Base-by-base conservation (phyloP, 2,329 filamentous ascomycete genomes). In the Pestalotiopsis sp. region DNA sequence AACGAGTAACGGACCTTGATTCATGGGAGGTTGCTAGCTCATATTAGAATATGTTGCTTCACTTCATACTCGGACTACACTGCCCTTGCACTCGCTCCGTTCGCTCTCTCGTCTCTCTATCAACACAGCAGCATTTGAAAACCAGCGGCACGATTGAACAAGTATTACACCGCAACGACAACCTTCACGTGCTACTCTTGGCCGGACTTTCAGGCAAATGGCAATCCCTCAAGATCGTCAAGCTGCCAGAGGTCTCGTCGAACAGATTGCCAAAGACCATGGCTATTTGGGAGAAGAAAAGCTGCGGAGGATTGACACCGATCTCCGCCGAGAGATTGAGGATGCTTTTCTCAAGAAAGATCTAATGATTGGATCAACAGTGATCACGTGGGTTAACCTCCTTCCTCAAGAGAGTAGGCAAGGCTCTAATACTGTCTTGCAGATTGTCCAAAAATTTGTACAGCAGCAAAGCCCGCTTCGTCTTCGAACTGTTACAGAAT, bases 401-500 rank as follows among this genome's bases (percentile, higher is more conserved):
- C 64, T 55, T 45, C 12, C 13, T 7, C 14, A 7, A 49, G n/a
- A 38, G 3, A 12, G 17, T 57, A 52, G 27, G 4, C 4, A 13
- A n/a, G n/a, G 36, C 25, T 13, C n/a, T 62, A 27, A 59, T 41
- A 14, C 17, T 11, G 17, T 13, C 31, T 13, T 3, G 13, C 25
- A 85, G 83, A 13, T 69, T 85, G n/a, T 80, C 81, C 1, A 78
- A 77, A 49, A 80, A 84, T 39, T 72, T 86, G 0, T 84, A 85
- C 69, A 75, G 78, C 0, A 83, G 77, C 62, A 77, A 80, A 5
- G 79, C 83, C 0, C 79, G 83, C 39, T 88, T 87, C 70, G 74
- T 88, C 0, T 84, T 86, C 41, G 86, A 88, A 72, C 72, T 88
- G 1, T 79, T 88, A 0, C 86, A 87, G 69, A 88, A 88, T 72